Evolutionary conservation across 2,329 filamentous ascomycete genomes (phyloP), one percentile per base, ranked within the genome.

Genomic region (Scortechinia acanthostroma): DNA sequence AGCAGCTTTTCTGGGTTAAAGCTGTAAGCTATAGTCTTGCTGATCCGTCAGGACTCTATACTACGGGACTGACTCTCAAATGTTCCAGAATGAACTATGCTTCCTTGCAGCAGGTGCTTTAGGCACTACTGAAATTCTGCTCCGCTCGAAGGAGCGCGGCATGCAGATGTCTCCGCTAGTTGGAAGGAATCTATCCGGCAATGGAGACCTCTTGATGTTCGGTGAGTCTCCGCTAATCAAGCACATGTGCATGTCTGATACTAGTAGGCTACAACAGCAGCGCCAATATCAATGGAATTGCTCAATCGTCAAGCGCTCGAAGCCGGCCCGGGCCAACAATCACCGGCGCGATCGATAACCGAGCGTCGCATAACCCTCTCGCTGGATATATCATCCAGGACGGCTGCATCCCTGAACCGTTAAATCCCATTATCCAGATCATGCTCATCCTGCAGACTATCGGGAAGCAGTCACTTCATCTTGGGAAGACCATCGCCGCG

Each of bases 361-460:
- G 25, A n/a, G 25, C 25, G 25, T 65, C 71, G 21, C 58, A 67
- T 1, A 76, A 81, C 50, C 70, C 73, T 0, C 60, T 80, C 15
- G 74, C 83, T 56, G 80, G 77, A 3, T 84, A 75, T 51, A 73
- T 85, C 2, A 75, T 85, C 15, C 70, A 85, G 55, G 80, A 86
- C 50, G 80, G 80, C 1, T 70, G 74, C 1, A 67, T 85, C 4
- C 80, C 80, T 0, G 65, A 70, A 23, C 76, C 77, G 1, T 62
- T 85, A 6, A 67, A 73, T 0, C 65, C 67, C 1, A 63, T 83
- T 20, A 63, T 85, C 45, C 76, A 80, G 52, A 61, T 68, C 1
- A 69, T 82, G 61, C 59, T 84, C n/a, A n/a, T n/a, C n/a, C n/a
- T n/a, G n/a, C n/a, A n/a, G n/a, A n/a, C n/a, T n/a, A n/a, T n/a